phyloP scores from a whole-genome alignment of 495 filamentous ascomycete species.

The Podospora fimiseda region DNA sequence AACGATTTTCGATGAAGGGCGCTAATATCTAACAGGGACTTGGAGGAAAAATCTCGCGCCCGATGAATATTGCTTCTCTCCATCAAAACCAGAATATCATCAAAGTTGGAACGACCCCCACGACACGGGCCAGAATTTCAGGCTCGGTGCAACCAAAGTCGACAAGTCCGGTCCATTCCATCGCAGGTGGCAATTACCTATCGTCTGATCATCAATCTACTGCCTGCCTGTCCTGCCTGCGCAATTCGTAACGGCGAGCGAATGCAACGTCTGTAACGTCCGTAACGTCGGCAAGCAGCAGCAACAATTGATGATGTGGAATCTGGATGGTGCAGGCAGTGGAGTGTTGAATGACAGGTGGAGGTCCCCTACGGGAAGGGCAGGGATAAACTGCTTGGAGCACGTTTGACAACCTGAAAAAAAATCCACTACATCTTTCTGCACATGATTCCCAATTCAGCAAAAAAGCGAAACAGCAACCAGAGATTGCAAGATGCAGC shows the following conservation, averaged over 20 bases:
- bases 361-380: background rate
- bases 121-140: background rate
- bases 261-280: slow-evolving; percentile 2
- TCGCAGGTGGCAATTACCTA: background rate
- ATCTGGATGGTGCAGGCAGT: background rate
- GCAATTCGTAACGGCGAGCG: slow-evolving; percentile 4
- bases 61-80: too few species aligned
- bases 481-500: too few species aligned
- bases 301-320: too few species aligned
- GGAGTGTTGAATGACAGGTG: background rate
- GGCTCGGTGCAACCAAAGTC: background rate
- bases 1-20: background rate
- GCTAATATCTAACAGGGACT: slow-evolving; percentile 1
- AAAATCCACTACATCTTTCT: background rate
- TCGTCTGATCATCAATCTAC: background rate
- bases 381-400: too few species aligned
- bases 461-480: slow-evolving; percentile 5
- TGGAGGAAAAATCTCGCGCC: too few species aligned
- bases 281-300: background rate
- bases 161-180: background rate
- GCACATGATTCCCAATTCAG: slow-evolving; percentile 1
- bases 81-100: background rate
- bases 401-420: background rate
- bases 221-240: too few species aligned
- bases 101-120: background rate